Evolutionary conservation across 345 rosid genomes (phyloP), one percentile per base, ranked within the genome.

Genomic region (Passiflora organensis): DNA sequence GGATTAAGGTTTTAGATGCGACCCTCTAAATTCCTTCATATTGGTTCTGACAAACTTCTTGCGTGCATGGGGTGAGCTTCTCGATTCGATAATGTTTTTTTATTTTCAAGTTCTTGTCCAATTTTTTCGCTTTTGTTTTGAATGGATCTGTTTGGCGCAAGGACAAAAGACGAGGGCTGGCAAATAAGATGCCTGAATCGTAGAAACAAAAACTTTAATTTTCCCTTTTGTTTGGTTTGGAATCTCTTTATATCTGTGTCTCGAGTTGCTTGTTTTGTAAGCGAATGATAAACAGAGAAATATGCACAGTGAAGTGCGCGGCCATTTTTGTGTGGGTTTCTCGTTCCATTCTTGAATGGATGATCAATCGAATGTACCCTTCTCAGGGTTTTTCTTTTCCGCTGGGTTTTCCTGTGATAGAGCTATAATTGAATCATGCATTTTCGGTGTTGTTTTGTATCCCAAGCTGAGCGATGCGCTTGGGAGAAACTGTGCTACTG

Each of bases 11-110:
- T 77, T 62, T 83, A 76, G 62, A 83, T 78, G 87, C 90, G 67
- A 62, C 49, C 68, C 65, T 69, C 66, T 71, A 67, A 74, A 57
- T 61, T 34, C 22, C 53, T 75, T 25, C 85, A 80, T 44, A 70
- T 64, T 84, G 83, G 88, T 75, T 83, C 79, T 66, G 46, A 67
- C 70, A 63, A n/a, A 36, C 66, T 80, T 25, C 25, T 82, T 58
- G 76, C 77, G 43, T 81, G 82, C 76, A 81, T 79, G 89, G 81
- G 84, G 87, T 86, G 56, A 76, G 84, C 62, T 56, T 62, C 64
- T 66, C 49, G 50, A 32, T 51, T 21, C 51, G 10, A 58, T 2
- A 53, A 11, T 16, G 39, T 12, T 59, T 55, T 1, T 34, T 1
- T 10, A 13, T 45, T 32, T 45, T 51, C n/a, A 23, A 48, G 13